Conservation (phyloP, 495 filamentous ascomycete genomes). For the Penicillium longicatenatum region DNA sequence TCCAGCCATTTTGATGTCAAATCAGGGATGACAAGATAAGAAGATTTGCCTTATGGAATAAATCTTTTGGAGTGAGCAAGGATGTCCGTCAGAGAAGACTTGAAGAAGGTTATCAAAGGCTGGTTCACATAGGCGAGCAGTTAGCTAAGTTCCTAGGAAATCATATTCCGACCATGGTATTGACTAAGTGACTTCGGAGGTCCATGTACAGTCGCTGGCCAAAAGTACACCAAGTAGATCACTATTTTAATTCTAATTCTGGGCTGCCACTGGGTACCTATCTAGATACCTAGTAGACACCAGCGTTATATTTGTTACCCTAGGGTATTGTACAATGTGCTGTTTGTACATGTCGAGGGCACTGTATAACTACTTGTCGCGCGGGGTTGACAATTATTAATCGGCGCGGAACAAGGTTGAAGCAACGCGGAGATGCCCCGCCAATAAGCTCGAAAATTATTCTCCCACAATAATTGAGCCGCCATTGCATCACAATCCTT, state of each 20-base stretch:
- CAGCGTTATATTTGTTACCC: too few relatives aligned
- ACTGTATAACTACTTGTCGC: too few relatives aligned
- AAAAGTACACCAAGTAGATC: too few relatives aligned
- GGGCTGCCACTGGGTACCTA: too few relatives aligned
- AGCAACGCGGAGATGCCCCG: constrained; percentile 19
- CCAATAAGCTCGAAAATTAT: constrained; percentile 30
- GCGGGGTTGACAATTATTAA: constrained; percentile 5
- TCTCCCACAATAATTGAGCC: not conserved
- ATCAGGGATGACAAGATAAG: not conserved
- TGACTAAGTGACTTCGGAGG: not conserved
- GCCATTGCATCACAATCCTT: not conserved
- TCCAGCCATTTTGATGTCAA: constrained; percentile 26
- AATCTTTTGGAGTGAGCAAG: not conserved
- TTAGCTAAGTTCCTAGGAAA: not conserved
- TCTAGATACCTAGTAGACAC: too few relatives aligned
- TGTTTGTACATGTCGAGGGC: too few relatives aligned
- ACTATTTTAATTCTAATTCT: too few relatives aligned
- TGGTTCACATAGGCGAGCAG: not conserved
- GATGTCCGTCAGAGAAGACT: not conserved
- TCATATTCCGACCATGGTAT: not conserved
- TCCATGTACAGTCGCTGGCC: too few relatives aligned
- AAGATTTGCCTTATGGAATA: not conserved
- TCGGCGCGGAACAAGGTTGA: constrained; percentile 4
- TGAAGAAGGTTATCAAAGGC: not conserved
- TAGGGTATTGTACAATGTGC: too few relatives aligned